Base-by-base conservation (phyloP, 1,284 basidiomycete genomes). In the Ustilago lituana region DNA sequence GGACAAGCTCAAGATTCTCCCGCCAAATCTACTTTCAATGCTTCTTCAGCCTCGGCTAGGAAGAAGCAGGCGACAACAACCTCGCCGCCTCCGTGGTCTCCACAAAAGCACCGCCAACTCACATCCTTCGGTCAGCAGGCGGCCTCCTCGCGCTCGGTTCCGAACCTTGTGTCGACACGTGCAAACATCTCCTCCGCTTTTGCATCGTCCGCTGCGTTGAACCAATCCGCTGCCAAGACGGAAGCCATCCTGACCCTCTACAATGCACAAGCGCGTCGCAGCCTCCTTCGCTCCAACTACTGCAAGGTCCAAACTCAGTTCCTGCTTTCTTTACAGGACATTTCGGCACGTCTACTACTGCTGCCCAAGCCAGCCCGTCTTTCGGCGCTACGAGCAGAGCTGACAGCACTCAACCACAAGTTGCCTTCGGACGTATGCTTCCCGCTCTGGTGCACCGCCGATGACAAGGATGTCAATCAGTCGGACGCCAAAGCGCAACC, bases 351-450 rank as follows among this genome's bases (percentile, higher is more conserved):
- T 44, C 85, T 99, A 35, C 84, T 98, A 57, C 89, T 96, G 24
- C 89, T 98, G 1, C 96, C 96, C 5, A 92, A 93, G 80, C 92
- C 90, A 36, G 96, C 96, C 20, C 89, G 96, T 36, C 90, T 98
- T 23, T 95, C 93, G 78, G 95, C 96, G 15, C 85, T 99, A 39
- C 86, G 96, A 76, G 96, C 96, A 20, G 96, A 98, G 82, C 85
- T 99, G 63, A 99, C 96, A 2, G 90, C 90, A 22, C 85, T 99
- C 49, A 99, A 99, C 80, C 95, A 98, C 82, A 93, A 91, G 80
- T 86, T 99, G 27, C 96, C 96, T 5, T 26, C 71, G 45, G 74
- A 94, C 89, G 88, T 94, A n/a, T 97, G 94, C 83, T 92, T 98
- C 88, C 94, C 94, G 23, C 87, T 96, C 85, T 98, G 94, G 94